phyloP scores from a whole-genome alignment of 345 rosid genomes.

The Hibiscus tridactylites region DNA sequence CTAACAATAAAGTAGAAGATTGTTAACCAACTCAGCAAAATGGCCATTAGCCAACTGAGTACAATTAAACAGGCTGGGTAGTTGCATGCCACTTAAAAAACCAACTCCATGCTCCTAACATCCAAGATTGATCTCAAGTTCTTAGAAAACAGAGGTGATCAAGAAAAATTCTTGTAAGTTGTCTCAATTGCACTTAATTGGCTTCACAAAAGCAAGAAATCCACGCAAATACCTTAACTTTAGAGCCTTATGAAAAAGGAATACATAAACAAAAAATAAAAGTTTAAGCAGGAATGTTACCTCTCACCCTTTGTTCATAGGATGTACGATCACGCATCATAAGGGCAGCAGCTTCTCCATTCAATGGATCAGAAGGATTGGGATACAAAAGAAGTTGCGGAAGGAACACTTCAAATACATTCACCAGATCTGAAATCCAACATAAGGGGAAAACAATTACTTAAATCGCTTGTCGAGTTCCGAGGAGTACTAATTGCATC shows the following conservation, averaged over 20 bases:
- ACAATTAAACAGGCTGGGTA: not conserved
- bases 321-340: constrained; percentile 85
- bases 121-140: not conserved
- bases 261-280: not conserved
- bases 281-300: constrained; percentile 21
- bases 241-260: not conserved
- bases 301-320: constrained; percentile 85
- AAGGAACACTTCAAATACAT: constrained; percentile 93
- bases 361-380: constrained; percentile 91
- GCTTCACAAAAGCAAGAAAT: not conserved
- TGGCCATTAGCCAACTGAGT: not conserved
- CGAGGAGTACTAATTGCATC: not conserved
- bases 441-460: not conserved
- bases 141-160: not conserved
- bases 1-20: not conserved
- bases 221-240: not conserved
- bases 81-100: no score
- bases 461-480: constrained; percentile 1
- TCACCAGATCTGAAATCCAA: constrained; percentile 68
- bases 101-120: not conserved
- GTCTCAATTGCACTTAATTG: not conserved
- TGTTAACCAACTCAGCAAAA: not conserved
- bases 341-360: constrained; percentile 94
- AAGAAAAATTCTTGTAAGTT: not conserved
- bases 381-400: constrained; percentile 98